A percentile compares a stretch with the other conserved stretches of the same genome.
Conservation (phyloP, 305 asterid species). For the Plantago lanceolata region DNA sequence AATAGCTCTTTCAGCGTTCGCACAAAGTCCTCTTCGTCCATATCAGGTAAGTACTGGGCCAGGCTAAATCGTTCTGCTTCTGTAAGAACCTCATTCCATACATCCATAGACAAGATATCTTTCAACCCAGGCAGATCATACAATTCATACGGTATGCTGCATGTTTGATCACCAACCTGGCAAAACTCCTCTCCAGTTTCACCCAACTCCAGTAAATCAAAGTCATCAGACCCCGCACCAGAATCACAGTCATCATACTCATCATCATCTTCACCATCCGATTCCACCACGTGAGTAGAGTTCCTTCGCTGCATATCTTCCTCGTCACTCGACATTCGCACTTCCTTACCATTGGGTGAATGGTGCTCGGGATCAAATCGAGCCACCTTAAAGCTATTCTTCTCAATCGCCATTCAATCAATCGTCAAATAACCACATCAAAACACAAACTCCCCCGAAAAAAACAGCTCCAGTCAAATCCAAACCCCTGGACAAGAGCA, state of each 20-base stretch:
- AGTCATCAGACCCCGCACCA: constrained; percentile 96
- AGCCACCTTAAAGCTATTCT: constrained; percentile 69
- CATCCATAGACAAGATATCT: constrained; percentile 81
- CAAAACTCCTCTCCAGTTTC: constrained; percentile 91
- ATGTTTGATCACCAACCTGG: constrained; percentile 80
- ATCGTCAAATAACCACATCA: constrained; percentile 38
- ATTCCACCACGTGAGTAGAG: constrained; percentile 48
- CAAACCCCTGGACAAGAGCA: constrained; percentile 37
- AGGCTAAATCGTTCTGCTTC: constrained; percentile 85
- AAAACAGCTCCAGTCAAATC: constrained; percentile 28
- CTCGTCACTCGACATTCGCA: constrained; percentile 67
- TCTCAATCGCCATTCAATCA: constrained; percentile 92
- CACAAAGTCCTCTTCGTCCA: constrained; percentile 84
- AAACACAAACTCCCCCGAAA: constrained; percentile 14
- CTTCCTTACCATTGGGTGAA: constrained; percentile 60
- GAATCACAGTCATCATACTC: constrained; percentile 95
- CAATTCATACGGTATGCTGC: constrained; percentile 83
- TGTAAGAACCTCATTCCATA: constrained; percentile 80
- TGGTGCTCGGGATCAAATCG: constrained; percentile 60
- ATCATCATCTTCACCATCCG: constrained; percentile 65
- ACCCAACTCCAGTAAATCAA: constrained; percentile 83
- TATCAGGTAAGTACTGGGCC: constrained; percentile 79
- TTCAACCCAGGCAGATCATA: constrained; percentile 76
- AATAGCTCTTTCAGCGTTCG: constrained; percentile 73
- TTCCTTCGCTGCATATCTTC: constrained; percentile 60